These are phyloP conservation scores for Apocynum venetum DNA, from an alignment of 257 asterid species.

Conservation along the genomic window DNA sequence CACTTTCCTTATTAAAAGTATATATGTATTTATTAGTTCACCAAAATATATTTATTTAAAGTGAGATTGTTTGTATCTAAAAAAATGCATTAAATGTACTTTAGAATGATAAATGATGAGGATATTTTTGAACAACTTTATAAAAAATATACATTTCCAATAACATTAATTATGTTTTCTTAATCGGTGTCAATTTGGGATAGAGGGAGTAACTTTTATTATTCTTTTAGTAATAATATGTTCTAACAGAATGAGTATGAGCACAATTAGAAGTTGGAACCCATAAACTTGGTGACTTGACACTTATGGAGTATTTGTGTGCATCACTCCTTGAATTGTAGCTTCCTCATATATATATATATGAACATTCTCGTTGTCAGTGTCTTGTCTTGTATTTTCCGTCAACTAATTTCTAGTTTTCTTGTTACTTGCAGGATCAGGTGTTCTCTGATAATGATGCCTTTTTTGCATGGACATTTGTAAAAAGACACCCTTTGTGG, in stretches of 20 bases:
- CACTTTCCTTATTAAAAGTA: no score
- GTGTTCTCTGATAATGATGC: slow-evolving; percentile 89
- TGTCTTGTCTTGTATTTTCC: background rate
- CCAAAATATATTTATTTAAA: no score
- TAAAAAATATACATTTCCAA: no score
- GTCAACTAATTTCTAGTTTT: background rate
- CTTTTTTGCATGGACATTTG: slow-evolving; percentile 95
- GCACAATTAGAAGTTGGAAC: background rate
- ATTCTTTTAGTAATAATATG: background rate
- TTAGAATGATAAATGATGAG: no score
- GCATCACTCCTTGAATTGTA: no score
- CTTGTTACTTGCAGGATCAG: slow-evolving; percentile 69
- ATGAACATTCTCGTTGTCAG: background rate
- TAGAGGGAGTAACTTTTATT: no score
- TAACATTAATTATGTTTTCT: no score
- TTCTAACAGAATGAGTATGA: background rate
- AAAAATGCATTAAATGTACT: no score
- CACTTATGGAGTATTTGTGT: background rate
- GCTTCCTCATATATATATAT: background rate
- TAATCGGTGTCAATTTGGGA: no score
- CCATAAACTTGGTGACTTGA: background rate
- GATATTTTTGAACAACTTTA: no score
- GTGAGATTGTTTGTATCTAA: no score
- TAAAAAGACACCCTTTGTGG: slow-evolving; percentile 88
- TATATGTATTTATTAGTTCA: no score